phyloP scores from a whole-genome alignment of 192 early-diverging fungal species.

The Coemansia sp. region DNA sequence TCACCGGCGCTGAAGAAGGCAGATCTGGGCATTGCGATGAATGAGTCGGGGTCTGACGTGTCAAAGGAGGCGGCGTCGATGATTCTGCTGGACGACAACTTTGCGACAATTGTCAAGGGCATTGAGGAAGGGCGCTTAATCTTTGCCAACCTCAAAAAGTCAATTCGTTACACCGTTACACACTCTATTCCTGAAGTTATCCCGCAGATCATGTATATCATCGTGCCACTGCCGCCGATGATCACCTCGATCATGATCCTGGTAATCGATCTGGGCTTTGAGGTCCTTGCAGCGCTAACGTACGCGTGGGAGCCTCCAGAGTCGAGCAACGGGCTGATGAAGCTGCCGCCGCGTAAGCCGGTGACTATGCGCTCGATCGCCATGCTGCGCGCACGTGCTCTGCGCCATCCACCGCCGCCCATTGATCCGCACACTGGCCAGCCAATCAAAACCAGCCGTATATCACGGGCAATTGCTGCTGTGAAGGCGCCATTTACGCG shows the following conservation, averaged over 20 bases:
- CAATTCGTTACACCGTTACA: constrained; percentile 86
- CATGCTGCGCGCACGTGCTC: constrained; percentile 58
- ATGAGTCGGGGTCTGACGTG: constrained; percentile 90
- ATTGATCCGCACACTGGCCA: constrained; percentile 56
- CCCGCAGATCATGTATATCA: constrained; percentile 79
- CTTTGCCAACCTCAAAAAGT: constrained; percentile 94
- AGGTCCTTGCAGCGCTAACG: constrained; percentile 78
- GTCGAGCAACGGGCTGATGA: constrained; percentile 74
- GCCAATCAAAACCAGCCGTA: constrained; percentile 31
- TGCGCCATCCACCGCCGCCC: constrained; percentile 51
- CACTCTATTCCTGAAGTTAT: constrained; percentile 92
- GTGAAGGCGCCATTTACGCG: constrained; percentile 54
- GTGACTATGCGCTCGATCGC: constrained; percentile 75
- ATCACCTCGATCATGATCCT: constrained; percentile 83
- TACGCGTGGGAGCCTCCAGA: constrained; percentile 94
- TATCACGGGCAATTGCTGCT: constrained; percentile 15
- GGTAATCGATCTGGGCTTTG: constrained; percentile 92
- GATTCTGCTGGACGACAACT: constrained; percentile 98
- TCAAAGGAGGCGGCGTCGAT: constrained; percentile 96
- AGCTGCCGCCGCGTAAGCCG: constrained; percentile 83
- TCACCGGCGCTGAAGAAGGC: constrained; percentile 95
- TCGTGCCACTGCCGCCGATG: constrained; percentile 82
- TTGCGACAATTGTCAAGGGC: constrained; percentile 88
- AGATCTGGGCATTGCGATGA: constrained; percentile 97
- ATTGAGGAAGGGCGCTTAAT: constrained; percentile 95